Percentiles rank a stretch among this genome's conserved stretches.
Evolutionary conservation across 805 yeast species (phyloP).

Genomic region (Saccharomycopsis capsularis): DNA sequence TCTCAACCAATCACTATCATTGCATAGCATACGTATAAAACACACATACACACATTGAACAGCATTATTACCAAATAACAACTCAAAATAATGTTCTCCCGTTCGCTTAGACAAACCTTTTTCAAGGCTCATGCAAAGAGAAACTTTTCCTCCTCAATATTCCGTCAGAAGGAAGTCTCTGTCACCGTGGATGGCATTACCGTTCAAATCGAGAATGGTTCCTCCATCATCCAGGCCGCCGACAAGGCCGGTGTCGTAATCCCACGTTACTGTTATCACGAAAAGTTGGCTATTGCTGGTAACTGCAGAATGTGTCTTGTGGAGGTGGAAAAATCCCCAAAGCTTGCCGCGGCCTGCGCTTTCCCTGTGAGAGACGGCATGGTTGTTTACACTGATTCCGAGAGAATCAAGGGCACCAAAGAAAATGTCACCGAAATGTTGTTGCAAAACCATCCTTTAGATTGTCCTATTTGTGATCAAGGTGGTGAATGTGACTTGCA

Average conservation of each 20-base stretch:
- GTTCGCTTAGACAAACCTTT: not conserved
- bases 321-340: conserved; percentile 84
- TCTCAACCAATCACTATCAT: no score
- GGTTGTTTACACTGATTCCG: conserved; percentile 76
- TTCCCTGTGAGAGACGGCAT: conserved; percentile 88
- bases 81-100: conserved; percentile 7
- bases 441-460: conserved; percentile 83
- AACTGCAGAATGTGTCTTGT: conserved; percentile 92
- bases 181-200: conserved; percentile 59
- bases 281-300: conserved; percentile 84
- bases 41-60: no score
- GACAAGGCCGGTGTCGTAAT: conserved; percentile 84
- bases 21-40: no score
- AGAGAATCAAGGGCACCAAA: conserved; percentile 72
- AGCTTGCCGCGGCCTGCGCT: conserved; percentile 85
- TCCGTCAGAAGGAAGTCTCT: conserved; percentile 46
- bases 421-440: conserved; percentile 89
- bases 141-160: conserved; percentile 31
- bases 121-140: not conserved
- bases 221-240: conserved; percentile 85
- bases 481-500: conserved; percentile 94
- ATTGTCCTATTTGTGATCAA: conserved; percentile 90
- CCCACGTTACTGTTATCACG: conserved; percentile 89
- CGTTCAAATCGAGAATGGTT: conserved; percentile 76
- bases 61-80: no score